Percentiles rank a stretch among this genome's conserved stretches.
Evolutionary conservation across 805 yeast species (phyloP).

Genomic region (Saccharomyces paradoxus): DNA sequence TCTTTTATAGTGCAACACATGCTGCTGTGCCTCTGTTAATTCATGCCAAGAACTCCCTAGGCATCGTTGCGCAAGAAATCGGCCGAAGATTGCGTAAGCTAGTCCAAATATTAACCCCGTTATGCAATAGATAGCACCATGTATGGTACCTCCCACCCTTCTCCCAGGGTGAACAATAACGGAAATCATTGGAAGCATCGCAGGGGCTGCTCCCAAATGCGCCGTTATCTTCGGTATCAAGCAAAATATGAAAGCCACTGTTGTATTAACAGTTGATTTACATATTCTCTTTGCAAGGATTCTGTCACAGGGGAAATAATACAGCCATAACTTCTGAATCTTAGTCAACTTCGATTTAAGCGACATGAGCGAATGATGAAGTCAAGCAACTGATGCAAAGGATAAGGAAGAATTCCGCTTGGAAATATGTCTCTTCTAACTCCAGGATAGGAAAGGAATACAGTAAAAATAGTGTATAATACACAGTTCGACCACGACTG

Average conservation of each 20-base stretch:
- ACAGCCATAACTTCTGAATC: constrained; percentile 6
- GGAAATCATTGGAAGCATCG: constrained; percentile 38
- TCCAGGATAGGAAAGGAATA: background rate
- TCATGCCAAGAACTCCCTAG: constrained; percentile 23
- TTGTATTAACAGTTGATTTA: constrained; percentile 33
- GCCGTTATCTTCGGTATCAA: constrained; percentile 32
- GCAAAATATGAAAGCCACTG: constrained; percentile 37
- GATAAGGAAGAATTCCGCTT: background rate
- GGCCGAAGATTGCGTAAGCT: constrained; percentile 35
- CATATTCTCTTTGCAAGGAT: constrained; percentile 32
- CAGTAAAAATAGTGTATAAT: background rate
- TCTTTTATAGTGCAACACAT: constrained; percentile 23
- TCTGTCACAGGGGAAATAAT: constrained; percentile 27
- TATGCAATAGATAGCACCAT: constrained; percentile 34
- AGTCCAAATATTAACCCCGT: constrained; percentile 38
- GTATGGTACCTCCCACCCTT: constrained; percentile 41
- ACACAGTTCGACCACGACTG: background rate
- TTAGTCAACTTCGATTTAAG: background rate
- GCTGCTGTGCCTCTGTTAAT: constrained; percentile 28
- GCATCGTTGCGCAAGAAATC: constrained; percentile 36
- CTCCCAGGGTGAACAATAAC: constrained; percentile 45
- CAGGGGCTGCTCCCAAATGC: constrained; percentile 35
- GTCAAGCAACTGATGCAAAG: background rate
- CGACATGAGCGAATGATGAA: background rate
- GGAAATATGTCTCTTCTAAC: background rate